Conservation (phyloP, 2,329 filamentous ascomycete genomes). For the Fusarium hainanense region DNA sequence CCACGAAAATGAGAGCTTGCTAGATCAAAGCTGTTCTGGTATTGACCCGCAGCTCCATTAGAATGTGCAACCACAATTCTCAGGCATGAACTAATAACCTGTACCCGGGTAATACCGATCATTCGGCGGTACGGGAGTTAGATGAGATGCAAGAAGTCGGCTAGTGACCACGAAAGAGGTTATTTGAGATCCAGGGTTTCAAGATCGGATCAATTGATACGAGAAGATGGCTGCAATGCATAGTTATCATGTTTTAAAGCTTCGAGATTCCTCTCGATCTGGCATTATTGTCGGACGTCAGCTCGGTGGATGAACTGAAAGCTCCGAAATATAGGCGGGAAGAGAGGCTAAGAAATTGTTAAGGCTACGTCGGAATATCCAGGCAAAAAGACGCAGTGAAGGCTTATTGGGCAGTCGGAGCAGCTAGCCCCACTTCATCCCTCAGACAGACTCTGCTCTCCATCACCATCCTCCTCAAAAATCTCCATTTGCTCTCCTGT, state of each 20-base stretch:
- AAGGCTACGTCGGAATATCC: constrained; percentile 53
- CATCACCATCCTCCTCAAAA: constrained; percentile 57
- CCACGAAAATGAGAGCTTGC: constrained; percentile 31
- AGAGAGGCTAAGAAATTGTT: constrained; percentile 51
- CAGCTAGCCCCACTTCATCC: constrained; percentile 54
- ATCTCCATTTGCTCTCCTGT: constrained; percentile 58
- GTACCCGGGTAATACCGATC: constrained; percentile 47
- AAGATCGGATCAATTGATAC: constrained; percentile 30
- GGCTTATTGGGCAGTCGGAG: constrained; percentile 50
- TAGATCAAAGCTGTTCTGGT: constrained; percentile 32
- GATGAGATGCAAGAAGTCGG: constrained; percentile 36
- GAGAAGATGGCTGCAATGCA: background rate
- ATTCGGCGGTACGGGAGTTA: constrained; percentile 47
- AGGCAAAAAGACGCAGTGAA: constrained; percentile 53
- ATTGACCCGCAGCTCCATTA: constrained; percentile 5
- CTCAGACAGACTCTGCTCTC: constrained; percentile 57
- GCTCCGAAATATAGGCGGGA: constrained; percentile 43
- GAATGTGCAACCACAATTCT: constrained; percentile 37
- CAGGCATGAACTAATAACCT: constrained; percentile 40
- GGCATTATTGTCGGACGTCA: constrained; percentile 24
- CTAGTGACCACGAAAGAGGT: constrained; percentile 19
- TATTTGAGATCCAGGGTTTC: constrained; percentile 8
- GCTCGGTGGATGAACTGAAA: constrained; percentile 39
- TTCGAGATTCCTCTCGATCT: background rate
- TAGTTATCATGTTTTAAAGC: background rate